These are phyloP conservation scores for Geosmithia flava DNA, from an alignment of 2,329 filamentous ascomycete species.

Conservation along the genomic window DNA sequence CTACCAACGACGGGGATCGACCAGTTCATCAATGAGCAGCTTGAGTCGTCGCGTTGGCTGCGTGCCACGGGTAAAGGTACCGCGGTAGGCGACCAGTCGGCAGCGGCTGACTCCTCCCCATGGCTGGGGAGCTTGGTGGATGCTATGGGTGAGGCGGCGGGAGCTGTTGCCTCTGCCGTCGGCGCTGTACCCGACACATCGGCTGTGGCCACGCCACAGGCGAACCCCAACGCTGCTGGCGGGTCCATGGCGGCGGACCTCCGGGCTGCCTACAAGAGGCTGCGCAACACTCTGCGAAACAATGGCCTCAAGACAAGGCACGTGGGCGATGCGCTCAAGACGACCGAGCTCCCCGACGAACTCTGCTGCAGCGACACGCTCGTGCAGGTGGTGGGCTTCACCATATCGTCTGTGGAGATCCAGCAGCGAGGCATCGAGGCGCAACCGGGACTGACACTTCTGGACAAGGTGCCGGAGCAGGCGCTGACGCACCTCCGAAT, in stretches of 20 bases:
- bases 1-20: slow-evolving; percentile 48
- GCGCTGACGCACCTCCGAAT: slow-evolving; percentile 78
- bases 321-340: slow-evolving; percentile 12
- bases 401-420: slow-evolving; percentile 82
- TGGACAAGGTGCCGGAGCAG: slow-evolving; percentile 77
- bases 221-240: slow-evolving; percentile 5
- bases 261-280: slow-evolving; percentile 45
- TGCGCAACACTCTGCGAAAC: slow-evolving; percentile 43
- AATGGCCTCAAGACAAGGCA: slow-evolving; percentile 36
- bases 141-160: too few species aligned
- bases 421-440: slow-evolving; percentile 76
- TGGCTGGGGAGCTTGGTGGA: background rate
- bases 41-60: background rate
- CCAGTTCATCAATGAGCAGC: slow-evolving; percentile 47
- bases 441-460: slow-evolving; percentile 58
- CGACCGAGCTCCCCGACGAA: slow-evolving; percentile 23
- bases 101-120: background rate
- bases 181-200: background rate
- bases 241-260: slow-evolving; percentile 36
- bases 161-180: too few species aligned
- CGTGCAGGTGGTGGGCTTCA: slow-evolving; percentile 61
- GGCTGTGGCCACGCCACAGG: background rate
- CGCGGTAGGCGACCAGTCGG: background rate
- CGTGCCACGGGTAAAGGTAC: background rate
- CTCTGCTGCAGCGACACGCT: slow-evolving; percentile 46